Evolutionary conservation across 2,329 filamentous ascomycete species (phyloP), one percentile per base, ranked within the genome.

Genomic region (Ilyonectria mors-panacis): DNA sequence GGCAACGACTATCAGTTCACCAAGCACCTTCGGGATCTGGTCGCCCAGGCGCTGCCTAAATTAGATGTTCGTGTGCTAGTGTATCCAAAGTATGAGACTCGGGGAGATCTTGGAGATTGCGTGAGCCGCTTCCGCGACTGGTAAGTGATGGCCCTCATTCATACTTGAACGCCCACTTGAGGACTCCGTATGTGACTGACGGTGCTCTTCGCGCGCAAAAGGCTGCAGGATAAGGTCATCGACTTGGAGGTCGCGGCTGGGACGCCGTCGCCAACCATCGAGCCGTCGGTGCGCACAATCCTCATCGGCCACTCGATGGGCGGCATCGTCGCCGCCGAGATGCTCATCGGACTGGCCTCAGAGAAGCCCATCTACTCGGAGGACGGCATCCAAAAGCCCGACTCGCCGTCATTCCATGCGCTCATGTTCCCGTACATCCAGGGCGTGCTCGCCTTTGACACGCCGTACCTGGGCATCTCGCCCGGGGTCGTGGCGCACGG

Each of bases 341-440:
- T 94, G 15, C 86, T 95, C 69, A 88, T 98, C 73, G 87, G 91
- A 45, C 87, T 98, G 58, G 83, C 86, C 1, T 86, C 85, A 8
- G 88, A 90, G 61, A 80, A 82, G 68, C 86, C 87, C 65, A 86
- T 90, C 70, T 83, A 85, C 70, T 83, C 84, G 39, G 79, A 83
- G 65, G 81, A 82, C 74, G 82, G 81, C 39, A 78, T 81, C 59
- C 76, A 81, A 33, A 81, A 83, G 71, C 65, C 74, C 1, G 75
- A 80, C 55, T 70, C 73, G 42, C 75, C 76, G 44, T 67, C 79
- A 21, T 82, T 89, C 66, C 91, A 88, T 75, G 81, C 83, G 35
- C 89, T 97, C 78, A 95, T 98, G 92, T 98, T 98, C 79, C 95
- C 95, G 1, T 95, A 94, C 80, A 90, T 98, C 71, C 93, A 95